Evolutionary conservation across 2,329 filamentous ascomycete species (phyloP), one percentile per base, ranked within the genome.

Genomic region (Davidsoniella eucalypti): DNA sequence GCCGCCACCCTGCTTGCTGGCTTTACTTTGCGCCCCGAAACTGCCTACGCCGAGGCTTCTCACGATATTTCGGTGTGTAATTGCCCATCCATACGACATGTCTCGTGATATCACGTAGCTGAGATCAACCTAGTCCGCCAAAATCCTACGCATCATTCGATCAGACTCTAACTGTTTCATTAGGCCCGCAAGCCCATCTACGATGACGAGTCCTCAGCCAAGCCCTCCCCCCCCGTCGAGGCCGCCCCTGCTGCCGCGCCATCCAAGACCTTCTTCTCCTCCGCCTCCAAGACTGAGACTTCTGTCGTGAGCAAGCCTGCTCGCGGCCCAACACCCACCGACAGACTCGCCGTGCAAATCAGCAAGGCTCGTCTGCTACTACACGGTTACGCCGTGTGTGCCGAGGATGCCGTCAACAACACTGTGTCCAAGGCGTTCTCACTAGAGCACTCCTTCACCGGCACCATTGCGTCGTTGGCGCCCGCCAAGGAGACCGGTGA

Each of bases 401-500:
- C 82, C 59, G 90, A 96, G 70, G 80, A 87, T 65, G 75, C 79
- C 60, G 76, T 95, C 67, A 95, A 98, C 72, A 66, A 72, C 58
- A 73, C 82, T 58, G 81, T 95, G 68, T 83, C 87, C 63, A 76
- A 75, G 56, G 84, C 83, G 57, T 85, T 98, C 61, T 68, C 80
- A 63, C 79, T 94, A 57, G 92, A 98, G 72, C 80, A 84, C 64
- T 84, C 80, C 61, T 88, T 96, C 69, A 94, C 90, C 59, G 77
- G 75, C 65, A 96, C 92, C 54, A 67, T 98, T 57, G 86, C 88
- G 53, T 87, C 84, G 18, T 76, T 98, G 38, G 92, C 88, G 17
- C 92, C 92, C 26, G 72, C 87, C 37, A 82, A 81, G 60, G 83
- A 90, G 66, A 85, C 80, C 54, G 85, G 84, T 63, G 92, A 98